Conservation (phyloP, 2,329 filamentous ascomycete genomes). For the Acarospora socialis region DNA sequence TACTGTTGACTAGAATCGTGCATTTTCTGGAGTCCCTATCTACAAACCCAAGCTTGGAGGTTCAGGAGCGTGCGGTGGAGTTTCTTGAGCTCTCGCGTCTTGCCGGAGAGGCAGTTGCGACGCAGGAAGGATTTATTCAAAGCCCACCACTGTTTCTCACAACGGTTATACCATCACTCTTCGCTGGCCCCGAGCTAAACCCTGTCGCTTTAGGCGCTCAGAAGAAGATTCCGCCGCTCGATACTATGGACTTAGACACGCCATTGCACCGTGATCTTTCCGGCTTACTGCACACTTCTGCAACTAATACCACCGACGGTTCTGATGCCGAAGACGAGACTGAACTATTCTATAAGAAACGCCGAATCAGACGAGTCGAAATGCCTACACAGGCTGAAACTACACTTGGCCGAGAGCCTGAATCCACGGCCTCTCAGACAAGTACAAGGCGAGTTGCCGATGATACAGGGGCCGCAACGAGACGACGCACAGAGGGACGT, state of each 20-base stretch:
- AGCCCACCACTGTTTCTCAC: conserved; percentile 75
- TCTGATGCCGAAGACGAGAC: conserved; percentile 49
- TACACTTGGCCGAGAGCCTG: conserved; percentile 41
- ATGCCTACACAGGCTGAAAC: no score
- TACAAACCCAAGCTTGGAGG: conserved; percentile 74
- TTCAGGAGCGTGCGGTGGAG: conserved; percentile 88
- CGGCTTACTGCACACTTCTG: conserved; percentile 45
- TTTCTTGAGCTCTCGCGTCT: conserved; percentile 82
- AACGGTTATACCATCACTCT: conserved; percentile 78
- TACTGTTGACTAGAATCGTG: conserved; percentile 69
- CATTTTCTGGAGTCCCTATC: conserved; percentile 67
- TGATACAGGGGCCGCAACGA: conserved; percentile 59
- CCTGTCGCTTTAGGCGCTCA: conserved; percentile 76
- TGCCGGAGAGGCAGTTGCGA: conserved; percentile 56
- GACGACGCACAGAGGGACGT: conserved; percentile 58
- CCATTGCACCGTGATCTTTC: conserved; percentile 66
- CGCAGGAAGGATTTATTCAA: conserved; percentile 17
- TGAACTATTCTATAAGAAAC: conserved; percentile 13
- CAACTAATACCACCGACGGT: conserved; percentile 50
- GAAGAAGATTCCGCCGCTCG: conserved; percentile 67
- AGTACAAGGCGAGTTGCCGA: no score
- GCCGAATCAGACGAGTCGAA: no score
- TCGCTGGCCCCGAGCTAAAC: conserved; percentile 76
- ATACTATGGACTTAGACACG: conserved; percentile 61
- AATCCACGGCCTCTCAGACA: no score